Evolutionary conservation across 768 basidiomycete genomes (phyloP), one percentile per base, ranked within the genome.

Genomic region (Trametes villosa): DNA sequence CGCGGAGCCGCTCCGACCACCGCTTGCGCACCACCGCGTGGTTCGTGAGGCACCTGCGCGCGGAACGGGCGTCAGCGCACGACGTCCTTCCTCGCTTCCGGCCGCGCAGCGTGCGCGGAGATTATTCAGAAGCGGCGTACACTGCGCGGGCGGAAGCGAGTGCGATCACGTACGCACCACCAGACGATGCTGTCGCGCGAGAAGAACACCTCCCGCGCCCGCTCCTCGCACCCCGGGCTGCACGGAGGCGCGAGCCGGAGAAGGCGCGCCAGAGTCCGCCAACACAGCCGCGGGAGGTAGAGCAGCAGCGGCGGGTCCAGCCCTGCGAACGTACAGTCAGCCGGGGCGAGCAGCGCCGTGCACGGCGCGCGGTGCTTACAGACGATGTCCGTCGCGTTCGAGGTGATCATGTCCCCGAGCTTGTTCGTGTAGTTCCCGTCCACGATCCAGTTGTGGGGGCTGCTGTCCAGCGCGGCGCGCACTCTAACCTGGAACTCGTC

Each of bases 301-400:
- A 83, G 70, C 9, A 74, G 18, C 33, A 89, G 72, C 13, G 87
- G 88, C 9, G 87, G 86, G 64, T 89, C 87, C 22, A 89, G 74
- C 88, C 88, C 87, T 89, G 41, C 26, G 31, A 6, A n/a, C 29
- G 11, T 30, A 17, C 22, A 20, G 27, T 18, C n/a, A 40, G 2
- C 38, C 45, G 26, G 50, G 31, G 30, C 24, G 50, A 8, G 9
- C 86, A 78, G 9, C 82, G 66, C 66, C 86, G 84, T 4, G 84
- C 85, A 15, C 42, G 79, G 71, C 22, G 68, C 4, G 17, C 5
- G 29, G 18, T 12, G 18, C 68, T 62, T 42, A 69, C 69, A 70
- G 22, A 70, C 63, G 22, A 66, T 60, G 53, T 70, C 69, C 31
- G 67, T 70, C 13, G 66, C 65, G 27, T 50, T 33, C n/a, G 62